Base-by-base conservation (phyloP, 2,329 filamentous ascomycete genomes). In the Phaeosphaeria sp. region DNA sequence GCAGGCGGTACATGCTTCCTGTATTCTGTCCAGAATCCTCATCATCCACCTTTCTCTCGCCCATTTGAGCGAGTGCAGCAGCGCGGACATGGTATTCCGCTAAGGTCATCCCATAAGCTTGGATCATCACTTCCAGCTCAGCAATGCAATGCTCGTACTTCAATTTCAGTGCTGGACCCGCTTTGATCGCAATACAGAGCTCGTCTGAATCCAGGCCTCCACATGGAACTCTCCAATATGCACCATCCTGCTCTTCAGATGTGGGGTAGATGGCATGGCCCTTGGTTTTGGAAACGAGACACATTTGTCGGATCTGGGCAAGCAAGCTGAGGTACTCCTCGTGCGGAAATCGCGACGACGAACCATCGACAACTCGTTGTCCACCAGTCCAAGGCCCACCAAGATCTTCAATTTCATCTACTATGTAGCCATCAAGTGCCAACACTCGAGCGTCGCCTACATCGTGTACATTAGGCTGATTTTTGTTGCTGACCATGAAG, bases 141-240 rank as follows among this genome's bases (percentile, higher is more conserved):
- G 48, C 48, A 39, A 50, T 13, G 20, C 30, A 50, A 41, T 50
- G 48, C 7, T 50, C 30, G 33, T 41, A 50, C 21, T 50, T 50
- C 3, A 50, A 33, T 23, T 50, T 50, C 9, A 30, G 39, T n/a
- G 48, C 49, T 18, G 49, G 49, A 44, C 49, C 21, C 17, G 17
- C 21, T 27, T 25, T 22, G 22, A 17, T 22, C 25, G 36, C 36
- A 21, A 30, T 3, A 7, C 18, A 27, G 1, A 1, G 13, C 18
- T 42, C 6, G 22, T 22, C 36, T 20, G 11, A n/a, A 30, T 50
- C 48, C 15, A 50, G 1, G 30, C 20, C 48, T 21, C 27, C 48
- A 21, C 15, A 13, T n/a, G 48, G 48, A 25, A 50, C 11, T n/a
- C 48, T 39, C 48, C 48, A 41, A n/a, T 39, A 39, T 41, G 48